These are phyloP conservation scores for Cordyceps militaris DNA, from an alignment of 2,329 filamentous ascomycete genomes.

Conservation along the genomic window DNA sequence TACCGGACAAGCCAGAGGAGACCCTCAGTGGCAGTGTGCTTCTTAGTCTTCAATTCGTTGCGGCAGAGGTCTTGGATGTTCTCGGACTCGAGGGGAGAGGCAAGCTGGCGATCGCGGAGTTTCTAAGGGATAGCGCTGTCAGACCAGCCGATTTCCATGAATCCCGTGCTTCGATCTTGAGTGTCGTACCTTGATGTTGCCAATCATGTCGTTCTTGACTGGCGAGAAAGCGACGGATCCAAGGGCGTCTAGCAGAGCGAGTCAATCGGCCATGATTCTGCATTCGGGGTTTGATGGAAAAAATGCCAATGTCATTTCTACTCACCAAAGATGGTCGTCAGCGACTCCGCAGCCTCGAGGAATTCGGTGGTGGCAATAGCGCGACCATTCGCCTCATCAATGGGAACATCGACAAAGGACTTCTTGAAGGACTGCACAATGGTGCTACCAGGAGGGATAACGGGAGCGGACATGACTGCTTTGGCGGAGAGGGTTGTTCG, in stretches of 20 bases:
- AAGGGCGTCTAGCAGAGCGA: conserved; percentile 45
- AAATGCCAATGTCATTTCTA: neutral
- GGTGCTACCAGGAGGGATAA: conserved; percentile 59
- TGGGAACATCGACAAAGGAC: conserved; percentile 76
- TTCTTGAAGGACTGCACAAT: conserved; percentile 80
- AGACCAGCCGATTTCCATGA: neutral
- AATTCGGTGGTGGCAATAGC: conserved; percentile 79
- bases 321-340: conserved; percentile 79
- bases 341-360: conserved; percentile 80
- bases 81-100: conserved; percentile 68
- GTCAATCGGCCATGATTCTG: neutral
- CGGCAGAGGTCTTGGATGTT: conserved; percentile 78
- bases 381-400: conserved; percentile 67
- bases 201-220: conserved; percentile 84
- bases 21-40: conserved; percentile 82
- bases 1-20: conserved; percentile 87
- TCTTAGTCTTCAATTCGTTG: conserved; percentile 85
- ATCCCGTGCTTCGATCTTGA: neutral
- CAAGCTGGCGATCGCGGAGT: conserved; percentile 75
- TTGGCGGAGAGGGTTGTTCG: neutral
- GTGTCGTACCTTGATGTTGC: conserved; percentile 74
- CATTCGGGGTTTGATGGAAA: too few relatives aligned
- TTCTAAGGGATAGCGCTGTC: conserved; percentile 51
- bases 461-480: conserved; percentile 43
- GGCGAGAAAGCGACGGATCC: conserved; percentile 73